Evolutionary conservation across 2,329 filamentous ascomycete species (phyloP), one percentile per base, ranked within the genome.

Genomic region (Parastagonospora nodorum): DNA sequence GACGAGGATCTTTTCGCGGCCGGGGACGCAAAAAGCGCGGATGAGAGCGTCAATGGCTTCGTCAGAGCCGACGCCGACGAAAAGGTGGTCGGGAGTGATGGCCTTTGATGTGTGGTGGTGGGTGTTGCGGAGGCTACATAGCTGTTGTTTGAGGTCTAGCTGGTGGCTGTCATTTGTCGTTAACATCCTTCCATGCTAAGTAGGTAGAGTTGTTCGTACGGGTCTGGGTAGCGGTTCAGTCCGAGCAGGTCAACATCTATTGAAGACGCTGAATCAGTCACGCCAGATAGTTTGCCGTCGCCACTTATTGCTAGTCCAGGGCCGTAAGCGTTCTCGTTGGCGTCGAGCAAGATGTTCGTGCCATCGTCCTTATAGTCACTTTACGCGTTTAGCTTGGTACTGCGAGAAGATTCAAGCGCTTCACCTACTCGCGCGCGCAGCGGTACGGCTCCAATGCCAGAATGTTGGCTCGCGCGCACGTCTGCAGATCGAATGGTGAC

Each of bases 301-400:
- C 69, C 64, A 28, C 75, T 74, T 42, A 87, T 63, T 2, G 81
- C 77, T 42, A 97, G 78, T 1, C 90, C 88, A 0, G 94, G 93
- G 0, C 94, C 94, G 67, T 88, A 97, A 52, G 94, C 92, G 70
- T 99, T 99, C 78, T 99, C 94, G 69, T 99, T 99, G 64, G 94
- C 94, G 73, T 99, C 94, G 60, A 99, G 88, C 45, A 99, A 87
- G 66, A 97, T 86, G 69, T 97, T 97, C 51, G 87, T 93, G 62
- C 94, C 94, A 72, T 99, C 89, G 74, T 99, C 93, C 79, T 99
- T 97, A 84, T 99, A 97, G 83, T 99, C 94, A 78, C 91, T 95
- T 40, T 36, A 16, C 24, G 39, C 29, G 19, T 51, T 69, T 29
- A 71, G 60, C 48, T 19, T 10, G 14, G 36, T 40, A 37, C 46